Conservation (phyloP, 1,284 basidiomycete genomes). For the Rhizopogon parksii region DNA sequence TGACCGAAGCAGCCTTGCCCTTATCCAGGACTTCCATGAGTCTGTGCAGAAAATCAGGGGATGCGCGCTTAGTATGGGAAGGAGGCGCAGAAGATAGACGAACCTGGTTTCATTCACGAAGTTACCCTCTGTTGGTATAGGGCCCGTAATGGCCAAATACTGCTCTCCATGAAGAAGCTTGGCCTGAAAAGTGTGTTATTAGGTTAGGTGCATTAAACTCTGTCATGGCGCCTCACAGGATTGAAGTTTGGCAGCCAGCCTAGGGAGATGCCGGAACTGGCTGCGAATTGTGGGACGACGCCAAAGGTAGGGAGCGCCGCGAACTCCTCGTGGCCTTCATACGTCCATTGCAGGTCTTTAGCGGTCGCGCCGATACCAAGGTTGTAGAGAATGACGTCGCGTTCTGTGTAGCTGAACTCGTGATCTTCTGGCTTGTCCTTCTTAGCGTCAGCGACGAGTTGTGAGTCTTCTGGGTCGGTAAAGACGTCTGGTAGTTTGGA, state of each 20-base stretch:
- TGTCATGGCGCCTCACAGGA: conserved; percentile 49
- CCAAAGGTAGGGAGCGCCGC: conserved; percentile 88
- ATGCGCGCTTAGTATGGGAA: background rate
- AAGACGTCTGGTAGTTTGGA: conserved; percentile 42
- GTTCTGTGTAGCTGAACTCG: conserved; percentile 76
- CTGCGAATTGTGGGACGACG: conserved; percentile 88
- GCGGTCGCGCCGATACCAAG: conserved; percentile 93
- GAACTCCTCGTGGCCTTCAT: conserved; percentile 87
- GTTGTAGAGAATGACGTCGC: conserved; percentile 94
- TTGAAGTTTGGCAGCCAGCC: conserved; percentile 95
- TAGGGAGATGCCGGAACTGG: conserved; percentile 56
- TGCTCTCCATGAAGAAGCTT: conserved; percentile 99
- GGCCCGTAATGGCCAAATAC: conserved; percentile 82
- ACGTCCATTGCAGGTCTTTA: conserved; percentile 88
- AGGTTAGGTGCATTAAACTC: background rate
- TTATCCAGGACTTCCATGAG: conserved; percentile 80
- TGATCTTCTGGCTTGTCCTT: conserved; percentile 46
- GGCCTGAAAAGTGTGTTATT: conserved; percentile 41
- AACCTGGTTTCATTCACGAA: conserved; percentile 74
- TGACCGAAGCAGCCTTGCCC: conserved; percentile 89
- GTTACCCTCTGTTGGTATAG: conserved; percentile 84
- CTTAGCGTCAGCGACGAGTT: conserved; percentile 82
- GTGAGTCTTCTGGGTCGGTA: conserved; percentile 79
- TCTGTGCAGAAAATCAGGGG: conserved; percentile 30
- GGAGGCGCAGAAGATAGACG: conserved; percentile 15